Evolutionary conservation across 345 rosid genomes (phyloP).

Genomic region (Sonneratia alba): DNA sequence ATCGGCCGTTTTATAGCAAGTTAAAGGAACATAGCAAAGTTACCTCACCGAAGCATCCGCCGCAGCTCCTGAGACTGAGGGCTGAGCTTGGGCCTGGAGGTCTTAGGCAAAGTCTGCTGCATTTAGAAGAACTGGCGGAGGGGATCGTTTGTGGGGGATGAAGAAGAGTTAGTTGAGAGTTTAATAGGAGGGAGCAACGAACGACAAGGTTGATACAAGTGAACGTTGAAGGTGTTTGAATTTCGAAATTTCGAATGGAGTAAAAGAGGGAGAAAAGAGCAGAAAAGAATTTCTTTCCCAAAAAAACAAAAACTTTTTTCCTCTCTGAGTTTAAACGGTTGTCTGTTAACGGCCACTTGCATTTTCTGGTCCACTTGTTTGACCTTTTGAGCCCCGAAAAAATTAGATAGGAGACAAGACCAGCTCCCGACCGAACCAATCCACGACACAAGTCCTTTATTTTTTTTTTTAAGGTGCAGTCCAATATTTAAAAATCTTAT

Average conservation of each 20-base stretch:
- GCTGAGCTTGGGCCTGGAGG: background rate
- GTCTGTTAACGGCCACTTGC: background rate
- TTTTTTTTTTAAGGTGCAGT: too few relatives aligned
- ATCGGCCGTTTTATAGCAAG: too few relatives aligned
- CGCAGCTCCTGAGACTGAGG: background rate
- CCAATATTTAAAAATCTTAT: too few relatives aligned
- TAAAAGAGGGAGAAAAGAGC: background rate
- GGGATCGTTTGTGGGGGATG: background rate
- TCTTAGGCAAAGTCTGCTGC: background rate
- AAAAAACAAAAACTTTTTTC: background rate
- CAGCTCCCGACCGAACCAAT: too few relatives aligned
- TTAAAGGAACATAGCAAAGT: background rate
- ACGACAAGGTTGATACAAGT: background rate
- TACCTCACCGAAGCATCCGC: conserved; percentile 3
- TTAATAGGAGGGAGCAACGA: background rate
- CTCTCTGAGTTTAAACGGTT: background rate
- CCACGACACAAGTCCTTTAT: too few relatives aligned
- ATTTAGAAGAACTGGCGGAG: background rate
- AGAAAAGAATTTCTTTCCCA: background rate
- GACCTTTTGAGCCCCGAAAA: too few relatives aligned
- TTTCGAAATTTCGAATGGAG: conserved; percentile 14
- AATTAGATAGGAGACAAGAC: too few relatives aligned
- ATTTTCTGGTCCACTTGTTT: background rate
- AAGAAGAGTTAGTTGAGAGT: background rate
- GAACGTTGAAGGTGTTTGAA: conserved; percentile 18